These are phyloP conservation scores for Bonia amplexicaulis DNA, from an alignment of 176 grass and related monocot genomes.

Conservation along the genomic window DNA sequence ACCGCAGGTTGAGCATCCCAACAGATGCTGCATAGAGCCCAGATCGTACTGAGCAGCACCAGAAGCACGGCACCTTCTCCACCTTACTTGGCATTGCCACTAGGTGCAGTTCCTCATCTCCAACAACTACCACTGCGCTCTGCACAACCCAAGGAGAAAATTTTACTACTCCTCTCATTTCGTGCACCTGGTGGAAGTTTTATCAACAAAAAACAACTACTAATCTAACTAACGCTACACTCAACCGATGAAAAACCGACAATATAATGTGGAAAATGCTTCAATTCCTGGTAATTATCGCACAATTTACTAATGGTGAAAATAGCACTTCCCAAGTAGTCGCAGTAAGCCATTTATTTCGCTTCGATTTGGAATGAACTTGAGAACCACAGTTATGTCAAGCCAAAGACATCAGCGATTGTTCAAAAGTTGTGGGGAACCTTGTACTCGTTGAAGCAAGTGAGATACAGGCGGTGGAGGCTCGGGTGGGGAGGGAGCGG, in stretches of 20 bases:
- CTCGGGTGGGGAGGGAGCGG: conserved; percentile 38
- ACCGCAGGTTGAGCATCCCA: conserved; percentile 78
- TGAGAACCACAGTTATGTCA: background rate
- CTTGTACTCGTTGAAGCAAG: conserved; percentile 86
- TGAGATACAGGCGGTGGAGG: conserved; percentile 57
- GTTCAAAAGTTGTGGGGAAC: conserved; percentile 9
- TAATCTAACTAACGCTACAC: background rate
- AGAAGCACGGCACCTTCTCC: conserved; percentile 80
- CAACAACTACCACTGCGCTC: conserved; percentile 75
- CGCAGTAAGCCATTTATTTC: background rate
- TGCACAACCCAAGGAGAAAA: conserved; percentile 28
- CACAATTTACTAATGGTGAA: background rate
- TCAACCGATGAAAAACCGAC: background rate
- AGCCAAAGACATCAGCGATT: background rate
- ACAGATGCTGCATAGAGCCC: conserved; percentile 68
- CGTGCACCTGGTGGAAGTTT: background rate
- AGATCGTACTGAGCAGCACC: conserved; percentile 76
- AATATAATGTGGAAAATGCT: background rate
- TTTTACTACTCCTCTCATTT: background rate
- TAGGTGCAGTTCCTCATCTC: conserved; percentile 86
- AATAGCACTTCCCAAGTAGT: background rate
- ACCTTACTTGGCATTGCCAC: conserved; percentile 87
- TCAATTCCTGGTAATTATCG: background rate
- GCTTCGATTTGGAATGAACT: conserved; percentile 19
- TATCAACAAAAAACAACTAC: background rate